Evolutionary conservation across 2,329 filamentous ascomycete species (phyloP).

Genomic region (Aspergillus sp.): DNA sequence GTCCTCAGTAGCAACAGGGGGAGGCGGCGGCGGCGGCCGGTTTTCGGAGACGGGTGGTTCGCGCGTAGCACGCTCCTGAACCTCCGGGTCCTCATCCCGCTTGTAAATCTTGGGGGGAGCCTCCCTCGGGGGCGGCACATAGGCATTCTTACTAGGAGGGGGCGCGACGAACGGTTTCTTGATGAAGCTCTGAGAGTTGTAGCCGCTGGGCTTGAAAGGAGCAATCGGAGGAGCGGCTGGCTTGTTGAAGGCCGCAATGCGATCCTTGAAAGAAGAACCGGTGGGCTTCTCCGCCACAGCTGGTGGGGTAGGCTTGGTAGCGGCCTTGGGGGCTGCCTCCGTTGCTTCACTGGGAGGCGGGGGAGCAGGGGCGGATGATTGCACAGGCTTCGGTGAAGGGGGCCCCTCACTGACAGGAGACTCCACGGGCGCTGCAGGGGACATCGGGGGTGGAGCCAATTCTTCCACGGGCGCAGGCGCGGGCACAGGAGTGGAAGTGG

Average conservation of each 20-base stretch:
- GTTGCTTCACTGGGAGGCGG: constrained; percentile 29
- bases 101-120: constrained; percentile 74
- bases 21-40: constrained; percentile 10
- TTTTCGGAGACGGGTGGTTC: constrained; percentile 35
- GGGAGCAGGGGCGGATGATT: constrained; percentile 25
- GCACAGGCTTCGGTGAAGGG: constrained; percentile 24
- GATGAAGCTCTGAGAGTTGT: constrained; percentile 67
- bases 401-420: constrained; percentile 23
- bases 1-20: constrained; percentile 37
- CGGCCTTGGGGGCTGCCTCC: constrained; percentile 40
- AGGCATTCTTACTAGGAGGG: constrained; percentile 88
- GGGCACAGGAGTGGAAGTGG: constrained; percentile 18
- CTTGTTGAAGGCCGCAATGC: constrained; percentile 97
- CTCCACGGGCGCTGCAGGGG: constrained; percentile 21
- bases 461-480: constrained; percentile 21
- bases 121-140: constrained; percentile 72
- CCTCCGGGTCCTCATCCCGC: constrained; percentile 76
- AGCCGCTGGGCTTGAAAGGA: constrained; percentile 79
- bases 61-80: constrained; percentile 30
- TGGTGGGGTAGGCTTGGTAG: constrained; percentile 62
- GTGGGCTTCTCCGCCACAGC: constrained; percentile 68
- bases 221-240: constrained; percentile 77
- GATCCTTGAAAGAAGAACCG: constrained; percentile 81
- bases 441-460: constrained; percentile 18
- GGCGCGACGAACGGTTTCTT: constrained; percentile 97